These are phyloP conservation scores for Septoria petroselini DNA, from an alignment of 2,329 filamentous ascomycete genomes.

Conservation along the genomic window DNA sequence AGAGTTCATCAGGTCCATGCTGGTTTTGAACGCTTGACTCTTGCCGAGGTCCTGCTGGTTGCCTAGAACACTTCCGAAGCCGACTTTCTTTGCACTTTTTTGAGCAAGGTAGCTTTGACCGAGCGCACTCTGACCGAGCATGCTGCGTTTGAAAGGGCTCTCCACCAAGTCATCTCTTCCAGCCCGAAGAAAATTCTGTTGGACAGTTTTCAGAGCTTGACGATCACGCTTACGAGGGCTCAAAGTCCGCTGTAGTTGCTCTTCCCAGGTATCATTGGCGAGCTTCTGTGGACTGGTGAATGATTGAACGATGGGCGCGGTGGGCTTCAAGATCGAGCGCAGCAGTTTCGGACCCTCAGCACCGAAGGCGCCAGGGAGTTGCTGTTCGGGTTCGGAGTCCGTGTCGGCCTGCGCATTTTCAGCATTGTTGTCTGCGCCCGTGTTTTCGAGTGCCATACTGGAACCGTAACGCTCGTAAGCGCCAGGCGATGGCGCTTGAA, in stretches of 20 bases:
- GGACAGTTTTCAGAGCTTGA: constrained; percentile 64
- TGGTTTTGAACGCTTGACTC: constrained; percentile 70
- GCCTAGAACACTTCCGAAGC: constrained; percentile 23
- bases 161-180: constrained; percentile 34
- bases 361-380: constrained; percentile 75
- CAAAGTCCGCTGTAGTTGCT: constrained; percentile 89
- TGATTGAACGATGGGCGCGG: constrained; percentile 35
- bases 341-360: constrained; percentile 64
- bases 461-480: constrained; percentile 32
- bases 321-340: constrained; percentile 50
- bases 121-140: constrained; percentile 33
- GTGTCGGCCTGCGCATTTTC: constrained; percentile 55
- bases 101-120: constrained; percentile 40
- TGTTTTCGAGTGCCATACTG: constrained; percentile 42
- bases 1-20: constrained; percentile 95
- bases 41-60: constrained; percentile 25
- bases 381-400: constrained; percentile 62
- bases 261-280: constrained; percentile 79
- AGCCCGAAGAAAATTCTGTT: constrained; percentile 53
- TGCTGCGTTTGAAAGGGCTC: constrained; percentile 59
- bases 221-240: constrained; percentile 92
- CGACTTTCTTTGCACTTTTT: constrained; percentile 36
- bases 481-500: constrained; percentile 32
- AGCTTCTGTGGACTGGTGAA: constrained; percentile 55
- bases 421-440: constrained; percentile 39